phyloP scores from a whole-genome alignment of 2,329 filamentous ascomycete species.

The Paecilomyces formosus region DNA sequence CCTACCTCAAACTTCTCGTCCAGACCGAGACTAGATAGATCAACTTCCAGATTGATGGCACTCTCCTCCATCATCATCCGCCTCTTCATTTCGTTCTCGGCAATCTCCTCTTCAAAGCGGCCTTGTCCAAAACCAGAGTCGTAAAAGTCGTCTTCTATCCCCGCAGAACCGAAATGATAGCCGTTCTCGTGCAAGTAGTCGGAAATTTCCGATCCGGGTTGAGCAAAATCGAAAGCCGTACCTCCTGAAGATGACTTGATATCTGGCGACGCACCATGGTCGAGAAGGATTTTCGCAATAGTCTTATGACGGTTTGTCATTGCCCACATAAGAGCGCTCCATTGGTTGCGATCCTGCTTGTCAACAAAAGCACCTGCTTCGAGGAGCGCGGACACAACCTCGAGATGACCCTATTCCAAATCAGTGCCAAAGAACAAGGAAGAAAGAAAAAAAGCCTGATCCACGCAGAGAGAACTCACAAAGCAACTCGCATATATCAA shows the following conservation, averaged over 20 bases:
- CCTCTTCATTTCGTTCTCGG: constrained; percentile 88
- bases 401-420: constrained; percentile 65
- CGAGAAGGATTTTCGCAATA: constrained; percentile 85
- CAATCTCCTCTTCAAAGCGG: constrained; percentile 93
- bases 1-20: constrained; percentile 88
- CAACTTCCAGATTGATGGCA: constrained; percentile 91
- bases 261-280: constrained; percentile 91
- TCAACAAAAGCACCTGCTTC: constrained; percentile 83
- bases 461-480: constrained; percentile 47
- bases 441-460: not conserved
- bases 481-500: constrained; percentile 98
- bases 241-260: constrained; percentile 90
- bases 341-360: constrained; percentile 89
- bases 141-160: constrained; percentile 75
- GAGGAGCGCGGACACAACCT: constrained; percentile 76
- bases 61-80: constrained; percentile 98
- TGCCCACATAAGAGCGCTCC: constrained; percentile 98
- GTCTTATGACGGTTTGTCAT: constrained; percentile 98
- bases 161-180: constrained; percentile 52
- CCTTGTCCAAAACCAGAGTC: constrained; percentile 86
- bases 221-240: constrained; percentile 91
- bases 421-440: not conserved
- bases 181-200: constrained; percentile 92
- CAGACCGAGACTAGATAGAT: constrained; percentile 88
- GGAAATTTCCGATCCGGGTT: constrained; percentile 92